Conservation (phyloP, 1,139 yeast genomes). For the Sugiyamaella neomexicana region DNA sequence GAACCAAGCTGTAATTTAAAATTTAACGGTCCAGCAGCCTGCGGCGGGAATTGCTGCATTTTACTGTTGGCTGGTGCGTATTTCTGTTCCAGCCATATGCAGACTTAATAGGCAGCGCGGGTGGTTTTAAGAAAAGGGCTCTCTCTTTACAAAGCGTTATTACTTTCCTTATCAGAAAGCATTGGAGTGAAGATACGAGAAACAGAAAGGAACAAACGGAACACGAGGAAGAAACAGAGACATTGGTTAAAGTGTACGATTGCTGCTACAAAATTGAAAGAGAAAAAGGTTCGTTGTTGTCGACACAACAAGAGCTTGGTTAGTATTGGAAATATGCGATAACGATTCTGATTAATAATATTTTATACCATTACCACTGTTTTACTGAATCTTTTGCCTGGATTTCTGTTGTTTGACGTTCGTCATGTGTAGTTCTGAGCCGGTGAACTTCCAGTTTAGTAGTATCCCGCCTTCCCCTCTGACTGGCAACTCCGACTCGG, state of each 20-base stretch:
- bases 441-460: background rate
- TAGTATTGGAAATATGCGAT: too few species aligned
- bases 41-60: background rate
- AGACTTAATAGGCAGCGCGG: background rate
- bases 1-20: background rate
- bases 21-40: constrained; percentile 1
- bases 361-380: too few species aligned
- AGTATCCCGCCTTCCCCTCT: constrained; percentile 3
- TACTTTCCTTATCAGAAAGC: background rate
- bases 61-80: background rate
- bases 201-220: background rate
- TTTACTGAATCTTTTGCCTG: background rate
- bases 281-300: too few species aligned
- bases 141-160: background rate
- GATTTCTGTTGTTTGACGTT: background rate
- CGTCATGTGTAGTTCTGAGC: background rate
- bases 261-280: too few species aligned
- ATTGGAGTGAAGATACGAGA: background rate
- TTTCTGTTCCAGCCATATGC: background rate
- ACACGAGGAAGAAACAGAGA: background rate
- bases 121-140: background rate
- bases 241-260: too few species aligned
- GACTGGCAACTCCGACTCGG: background rate
- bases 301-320: too few species aligned
- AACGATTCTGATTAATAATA: too few species aligned